Base-by-base conservation (phyloP, 2,329 filamentous ascomycete genomes). In the Escovopsis sp. region DNA sequence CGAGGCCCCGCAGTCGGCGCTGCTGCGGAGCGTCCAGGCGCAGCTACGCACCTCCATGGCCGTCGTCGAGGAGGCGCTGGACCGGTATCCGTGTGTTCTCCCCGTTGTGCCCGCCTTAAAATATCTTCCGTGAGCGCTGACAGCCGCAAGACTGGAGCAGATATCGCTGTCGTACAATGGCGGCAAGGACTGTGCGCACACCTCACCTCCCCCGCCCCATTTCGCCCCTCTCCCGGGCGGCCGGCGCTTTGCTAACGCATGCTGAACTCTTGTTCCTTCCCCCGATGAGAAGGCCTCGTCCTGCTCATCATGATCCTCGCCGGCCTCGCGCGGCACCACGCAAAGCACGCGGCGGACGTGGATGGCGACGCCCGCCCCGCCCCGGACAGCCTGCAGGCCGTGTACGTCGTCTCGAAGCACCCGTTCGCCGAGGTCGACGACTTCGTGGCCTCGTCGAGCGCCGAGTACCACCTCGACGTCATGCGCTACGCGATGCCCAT, bases 281-380 rank as follows among this genome's bases (percentile, higher is more conserved):
- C 18, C 11, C 12, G 4, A n/a, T 12, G 11, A 11, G 7, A 26
- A 51, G 49, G 50, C 55, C 81, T 96, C 15, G 88, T 96, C 42
- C 77, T 96, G 15, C 72, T 96, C 6, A 74, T 95, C 55, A 70
- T 96, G 49, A 85, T 94, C 56, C 79, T 96, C 51, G 80, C 82
- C 47, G 71, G 67, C 42, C 64, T 72, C 18, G 56, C 59, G 15
- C 56, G 55, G 36, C 19, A 53, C n/a, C 36, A 57, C n/a, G 48
- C 51, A 50, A 28, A 56, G 32, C 39, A 55, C 36, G 42, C 54
- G 12, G 33, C 49, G 38, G 39, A 54, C 36, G n/a, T 52, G 12
- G 33, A 56, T 12, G 49, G 47, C 51, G 34, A 55, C 33, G 49
- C 47, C 47, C 30, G 40, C 43, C 40, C 51, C 35, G 52, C 69